These are phyloP conservation scores for Pleomassaria siparia DNA, from an alignment of 2,329 filamentous ascomycete genomes.

Conservation along the genomic window DNA sequence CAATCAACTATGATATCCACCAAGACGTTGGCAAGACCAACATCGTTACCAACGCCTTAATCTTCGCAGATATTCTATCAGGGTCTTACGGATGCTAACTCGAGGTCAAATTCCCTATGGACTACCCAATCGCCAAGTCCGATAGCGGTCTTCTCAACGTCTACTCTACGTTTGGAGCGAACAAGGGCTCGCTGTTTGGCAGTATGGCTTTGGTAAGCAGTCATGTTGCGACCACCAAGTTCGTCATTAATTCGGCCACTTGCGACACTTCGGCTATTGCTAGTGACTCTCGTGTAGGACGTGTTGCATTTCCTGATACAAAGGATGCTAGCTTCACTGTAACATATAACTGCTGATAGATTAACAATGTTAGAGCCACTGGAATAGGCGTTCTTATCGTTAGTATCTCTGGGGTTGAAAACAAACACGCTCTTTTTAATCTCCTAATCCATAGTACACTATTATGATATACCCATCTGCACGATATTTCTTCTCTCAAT, in stretches of 20 bases:
- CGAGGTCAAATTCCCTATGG: constrained; percentile 27
- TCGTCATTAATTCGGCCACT: constrained; percentile 18
- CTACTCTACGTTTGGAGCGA: constrained; percentile 10
- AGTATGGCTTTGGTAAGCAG: constrained; percentile 18
- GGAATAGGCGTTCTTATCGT: too few species aligned
- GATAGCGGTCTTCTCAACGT: constrained; percentile 22
- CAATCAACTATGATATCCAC: constrained; percentile 20
- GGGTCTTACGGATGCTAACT: constrained; percentile 28
- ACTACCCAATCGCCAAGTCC: constrained; percentile 17
- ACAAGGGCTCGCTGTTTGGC: constrained; percentile 14
- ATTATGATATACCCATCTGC: too few species aligned
- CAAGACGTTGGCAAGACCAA: constrained; percentile 20
- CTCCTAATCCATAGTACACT: too few species aligned
- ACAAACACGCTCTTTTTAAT: too few species aligned
- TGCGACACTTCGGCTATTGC: constrained; percentile 17
- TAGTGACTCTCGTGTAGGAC: constrained; percentile 14
- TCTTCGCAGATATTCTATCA: constrained; percentile 21
- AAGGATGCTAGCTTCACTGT: constrained; percentile 20
- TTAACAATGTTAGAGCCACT: too few species aligned
- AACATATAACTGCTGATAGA: constrained; percentile 25
- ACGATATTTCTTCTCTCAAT: too few species aligned
- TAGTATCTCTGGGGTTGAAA: too few species aligned
- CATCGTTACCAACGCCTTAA: constrained; percentile 13
- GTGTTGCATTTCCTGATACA: constrained; percentile 20
- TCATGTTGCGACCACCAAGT: constrained; percentile 17